Percentiles rank a stretch among this genome's conserved stretches.
These are phyloP conservation scores for Ascochyta lentis DNA, from an alignment of 2,329 filamentous ascomycete genomes.

Conservation along the genomic window DNA sequence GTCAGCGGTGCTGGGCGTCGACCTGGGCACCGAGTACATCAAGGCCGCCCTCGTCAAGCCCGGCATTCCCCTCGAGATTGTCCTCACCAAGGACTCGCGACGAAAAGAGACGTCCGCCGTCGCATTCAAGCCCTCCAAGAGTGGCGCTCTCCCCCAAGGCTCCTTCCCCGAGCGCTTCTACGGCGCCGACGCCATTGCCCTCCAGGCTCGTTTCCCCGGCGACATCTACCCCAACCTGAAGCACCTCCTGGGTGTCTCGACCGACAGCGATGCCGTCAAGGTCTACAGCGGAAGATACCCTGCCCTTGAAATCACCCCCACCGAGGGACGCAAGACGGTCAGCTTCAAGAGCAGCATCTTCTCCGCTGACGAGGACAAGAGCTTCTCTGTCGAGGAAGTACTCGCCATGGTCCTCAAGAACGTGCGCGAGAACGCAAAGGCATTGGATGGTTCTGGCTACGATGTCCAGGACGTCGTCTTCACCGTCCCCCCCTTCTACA, in stretches of 20 bases:
- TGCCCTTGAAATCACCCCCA: constrained; percentile 70
- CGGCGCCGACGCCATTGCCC: constrained; percentile 86
- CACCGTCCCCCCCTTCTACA: constrained; percentile 90
- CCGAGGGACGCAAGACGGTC: constrained; percentile 67
- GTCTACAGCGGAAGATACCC: constrained; percentile 81
- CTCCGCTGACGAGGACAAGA: constrained; percentile 66
- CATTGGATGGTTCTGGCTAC: constrained; percentile 76
- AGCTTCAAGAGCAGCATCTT: constrained; percentile 81
- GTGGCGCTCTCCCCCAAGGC: constrained; percentile 62
- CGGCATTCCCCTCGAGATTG: constrained; percentile 95
- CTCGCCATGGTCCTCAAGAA: constrained; percentile 96
- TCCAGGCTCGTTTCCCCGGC: constrained; percentile 85
- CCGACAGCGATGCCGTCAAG: constrained; percentile 64
- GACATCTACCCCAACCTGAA: constrained; percentile 97
- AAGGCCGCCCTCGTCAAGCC: constrained; percentile 96
- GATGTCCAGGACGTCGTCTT: constrained; percentile 83
- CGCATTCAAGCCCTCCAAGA: constrained; percentile 86
- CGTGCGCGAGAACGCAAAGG: constrained; percentile 86
- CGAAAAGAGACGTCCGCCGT: constrained; percentile 92
- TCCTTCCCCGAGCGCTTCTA: constrained; percentile 87
- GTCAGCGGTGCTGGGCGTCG: constrained; percentile 86
- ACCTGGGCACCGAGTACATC: constrained; percentile 95
- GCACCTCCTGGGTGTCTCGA: constrained; percentile 77
- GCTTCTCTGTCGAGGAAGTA: constrained; percentile 85
- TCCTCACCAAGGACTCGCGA: constrained; percentile 96